Evolutionary conservation across 768 basidiomycete species (phyloP).

Genomic region (Coprinopsis sp.): DNA sequence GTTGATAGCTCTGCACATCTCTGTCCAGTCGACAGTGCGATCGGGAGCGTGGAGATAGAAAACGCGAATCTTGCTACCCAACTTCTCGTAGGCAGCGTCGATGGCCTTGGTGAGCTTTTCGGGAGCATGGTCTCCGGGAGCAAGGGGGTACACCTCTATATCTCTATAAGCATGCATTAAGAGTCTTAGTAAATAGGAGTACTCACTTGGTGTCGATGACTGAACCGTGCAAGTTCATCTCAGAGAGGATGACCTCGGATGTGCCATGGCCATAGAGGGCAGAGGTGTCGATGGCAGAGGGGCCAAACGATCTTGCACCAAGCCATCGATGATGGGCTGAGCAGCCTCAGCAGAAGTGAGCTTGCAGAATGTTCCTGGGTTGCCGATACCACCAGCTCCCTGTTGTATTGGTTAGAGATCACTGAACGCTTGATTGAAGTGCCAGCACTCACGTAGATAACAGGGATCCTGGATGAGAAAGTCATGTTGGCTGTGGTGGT

Average conservation of each 20-base stretch:
- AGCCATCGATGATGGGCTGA: background rate
- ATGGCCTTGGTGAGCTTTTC: background rate
- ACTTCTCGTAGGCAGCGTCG: background rate
- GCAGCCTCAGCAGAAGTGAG: background rate
- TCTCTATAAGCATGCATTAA: background rate
- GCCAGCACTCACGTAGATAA: background rate
- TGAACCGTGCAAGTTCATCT: background rate
- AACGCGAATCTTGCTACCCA: background rate
- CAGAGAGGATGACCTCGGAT: background rate
- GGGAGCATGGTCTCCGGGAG: background rate
- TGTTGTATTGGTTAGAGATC: background rate
- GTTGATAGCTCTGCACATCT: conserved; percentile 50
- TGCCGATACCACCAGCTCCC: background rate
- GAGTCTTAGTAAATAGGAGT: background rate
- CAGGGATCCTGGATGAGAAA: background rate
- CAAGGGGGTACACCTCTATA: background rate
- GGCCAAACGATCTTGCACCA: background rate
- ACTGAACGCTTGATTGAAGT: background rate
- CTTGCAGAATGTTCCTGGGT: background rate
- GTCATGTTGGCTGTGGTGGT: too few relatives aligned
- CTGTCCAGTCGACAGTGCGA: conserved; percentile 50
- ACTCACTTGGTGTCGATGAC: background rate
- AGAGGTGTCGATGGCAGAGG: background rate
- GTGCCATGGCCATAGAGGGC: background rate
- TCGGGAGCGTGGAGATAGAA: conserved; percentile 58